Percentiles rank a stretch among this genome's conserved stretches.
phyloP scores from a whole-genome alignment of 2,329 filamentous ascomycete species.

The Furcasterigmium furcatum region DNA sequence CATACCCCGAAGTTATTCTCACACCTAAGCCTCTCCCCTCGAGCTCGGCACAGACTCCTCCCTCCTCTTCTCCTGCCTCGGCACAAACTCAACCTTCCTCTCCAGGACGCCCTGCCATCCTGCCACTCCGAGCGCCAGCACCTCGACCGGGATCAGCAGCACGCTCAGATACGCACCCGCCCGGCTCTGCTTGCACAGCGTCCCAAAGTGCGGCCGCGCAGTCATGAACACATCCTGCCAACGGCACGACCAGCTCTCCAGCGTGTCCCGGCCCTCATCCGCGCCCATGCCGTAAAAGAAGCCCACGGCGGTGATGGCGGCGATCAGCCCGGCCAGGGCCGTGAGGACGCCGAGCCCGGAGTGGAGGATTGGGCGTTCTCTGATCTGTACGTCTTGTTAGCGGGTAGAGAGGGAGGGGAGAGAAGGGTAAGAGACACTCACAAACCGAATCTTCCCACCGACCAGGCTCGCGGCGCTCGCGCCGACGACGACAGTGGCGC shows the following conservation, averaged over 20 bases:
- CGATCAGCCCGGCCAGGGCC: conserved; percentile 25
- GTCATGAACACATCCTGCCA: conserved; percentile 53
- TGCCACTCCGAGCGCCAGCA: conserved; percentile 41
- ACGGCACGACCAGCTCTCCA: conserved; percentile 62
- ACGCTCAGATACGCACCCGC: conserved; percentile 51
- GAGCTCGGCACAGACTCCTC: not conserved
- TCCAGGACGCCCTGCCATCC: conserved; percentile 41
- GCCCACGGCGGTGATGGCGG: conserved; percentile 48
- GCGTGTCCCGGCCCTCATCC: conserved; percentile 47
- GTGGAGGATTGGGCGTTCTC: conserved; percentile 2
- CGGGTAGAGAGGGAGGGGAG: no score
- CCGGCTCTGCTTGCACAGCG: conserved; percentile 53
- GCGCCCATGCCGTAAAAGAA: conserved; percentile 57
- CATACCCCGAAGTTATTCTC: not conserved
- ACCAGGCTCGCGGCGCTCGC: conserved; percentile 45
- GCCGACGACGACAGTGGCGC: conserved; percentile 45
- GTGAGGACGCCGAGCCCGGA: conserved; percentile 18
- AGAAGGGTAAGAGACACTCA: no score
- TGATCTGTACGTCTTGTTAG: no score
- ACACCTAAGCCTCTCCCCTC: not conserved
- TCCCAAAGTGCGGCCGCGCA: conserved; percentile 50
- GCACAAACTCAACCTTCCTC: conserved; percentile 25
- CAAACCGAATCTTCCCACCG: conserved; percentile 43
- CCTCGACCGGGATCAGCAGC: conserved; percentile 54
- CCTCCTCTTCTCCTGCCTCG: conserved; percentile 1